Conservation (phyloP, 768 basidiomycete species). For the Boletus vinaceobasis region DNA sequence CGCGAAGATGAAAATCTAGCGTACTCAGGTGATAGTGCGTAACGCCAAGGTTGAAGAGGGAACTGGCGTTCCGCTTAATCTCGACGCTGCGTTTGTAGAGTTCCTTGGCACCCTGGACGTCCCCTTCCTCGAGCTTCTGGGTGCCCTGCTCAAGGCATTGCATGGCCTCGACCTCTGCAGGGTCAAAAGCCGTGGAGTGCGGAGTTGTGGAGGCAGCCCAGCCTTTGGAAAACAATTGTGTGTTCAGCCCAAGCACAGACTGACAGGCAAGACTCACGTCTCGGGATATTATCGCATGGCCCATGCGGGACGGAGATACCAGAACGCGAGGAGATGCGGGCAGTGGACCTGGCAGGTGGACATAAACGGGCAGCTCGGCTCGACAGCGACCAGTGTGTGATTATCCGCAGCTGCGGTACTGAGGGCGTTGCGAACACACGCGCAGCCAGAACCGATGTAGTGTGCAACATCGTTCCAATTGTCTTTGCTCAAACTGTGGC, state of each 20-base stretch:
- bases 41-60: conserved; percentile 85
- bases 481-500: conserved; percentile 21
- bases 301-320: conserved; percentile 5
- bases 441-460: conserved; percentile 16
- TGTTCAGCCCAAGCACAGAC: conserved; percentile 1
- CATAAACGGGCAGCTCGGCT: conserved; percentile 22
- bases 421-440: conserved; percentile 24
- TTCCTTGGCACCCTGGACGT: conserved; percentile 72
- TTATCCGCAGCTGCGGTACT: conserved; percentile 23
- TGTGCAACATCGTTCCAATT: conserved; percentile 28
- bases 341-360: conserved; percentile 17
- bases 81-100: conserved; percentile 77
- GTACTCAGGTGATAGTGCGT: conserved; percentile 86
- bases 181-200: conserved; percentile 79
- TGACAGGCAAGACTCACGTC: conserved; percentile 28
- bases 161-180: conserved; percentile 76
- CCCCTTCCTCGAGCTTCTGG: conserved; percentile 80
- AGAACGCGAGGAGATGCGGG: conserved; percentile 7
- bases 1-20: conserved; percentile 29
- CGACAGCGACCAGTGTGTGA: conserved; percentile 18
- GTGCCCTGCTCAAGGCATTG: conserved; percentile 81
- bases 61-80: conserved; percentile 75
- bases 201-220: conserved; percentile 79
- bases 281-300: conserved; percentile 11
- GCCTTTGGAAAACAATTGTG: conserved; percentile 35